Base-by-base conservation (phyloP, 208 protist genomes). In the Kentomonas sorsogonicus region DNA sequence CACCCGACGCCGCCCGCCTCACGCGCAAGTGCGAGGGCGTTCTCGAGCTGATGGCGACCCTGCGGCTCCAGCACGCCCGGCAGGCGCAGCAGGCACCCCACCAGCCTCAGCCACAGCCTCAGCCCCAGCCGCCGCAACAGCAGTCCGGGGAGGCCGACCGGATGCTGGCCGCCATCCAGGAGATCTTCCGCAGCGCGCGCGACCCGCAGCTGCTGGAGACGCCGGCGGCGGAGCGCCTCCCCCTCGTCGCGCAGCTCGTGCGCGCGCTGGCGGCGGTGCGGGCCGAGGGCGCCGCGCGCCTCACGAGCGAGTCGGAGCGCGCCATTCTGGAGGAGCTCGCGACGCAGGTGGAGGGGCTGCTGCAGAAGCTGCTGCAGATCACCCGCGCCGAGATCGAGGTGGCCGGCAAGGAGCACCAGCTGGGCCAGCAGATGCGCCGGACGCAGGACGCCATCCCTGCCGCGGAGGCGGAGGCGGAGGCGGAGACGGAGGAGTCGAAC, bases 21-120 rank as follows among this genome's bases (percentile, higher is more conserved):
- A 43, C 51, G 27, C 56, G 40, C 18, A 89, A 89, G 57, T 93
- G 85, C 40, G 47, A 66, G 15, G 11, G 63, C 20, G 63, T 78
- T n/a, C 61, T 75, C 26, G 58, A 61, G 15, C 30, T 23, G n/a
- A 44, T 69, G 25, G 20, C 53, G 1, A 16, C 39, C 20, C 45
- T n/a, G n/a, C n/a, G n/a, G n/a, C n/a, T n/a, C n/a, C n/a, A n/a
- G n/a, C n/a, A n/a, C n/a, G n/a, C n/a, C n/a, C n/a, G n/a, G n/a
- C n/a, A n/a, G n/a, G 41, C 39, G 36, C 7, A 20, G 4, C 27
- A 13, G 16, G 30, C 10, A 25, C 33, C 18, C 2, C 16, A n/a
- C 27, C 25, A 13, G n/a, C 53, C 11, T 20, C 34, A 1, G 25
- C 41, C 1, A 34, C 2, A 29, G 43, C 59, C 16, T 10, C 36